Conservation (phyloP, 805 yeast species). For the Ogataea nitratoaversa region DNA sequence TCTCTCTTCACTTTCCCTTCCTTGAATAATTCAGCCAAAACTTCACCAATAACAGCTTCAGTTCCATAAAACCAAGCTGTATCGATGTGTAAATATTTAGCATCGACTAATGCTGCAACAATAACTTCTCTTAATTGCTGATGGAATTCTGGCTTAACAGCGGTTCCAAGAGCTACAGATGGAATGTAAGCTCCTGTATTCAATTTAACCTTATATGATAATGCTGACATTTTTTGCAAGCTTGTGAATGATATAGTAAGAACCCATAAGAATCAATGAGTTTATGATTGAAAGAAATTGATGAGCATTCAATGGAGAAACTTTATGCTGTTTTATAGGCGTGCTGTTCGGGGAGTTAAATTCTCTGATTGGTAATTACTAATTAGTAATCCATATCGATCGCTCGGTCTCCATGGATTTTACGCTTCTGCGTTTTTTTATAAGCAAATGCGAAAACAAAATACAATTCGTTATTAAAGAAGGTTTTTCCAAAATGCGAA, state of each 20-base stretch:
- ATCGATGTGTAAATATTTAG: slow-evolving; percentile 47
- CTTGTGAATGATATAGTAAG: not conserved
- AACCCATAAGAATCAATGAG: too few relatives aligned
- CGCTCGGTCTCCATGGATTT: too few relatives aligned
- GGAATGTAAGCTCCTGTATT: slow-evolving; percentile 67
- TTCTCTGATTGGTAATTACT: too few relatives aligned
- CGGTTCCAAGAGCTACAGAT: slow-evolving; percentile 70
- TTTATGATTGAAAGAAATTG: too few relatives aligned
- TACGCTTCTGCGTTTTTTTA: too few relatives aligned
- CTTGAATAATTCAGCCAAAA: slow-evolving; percentile 42
- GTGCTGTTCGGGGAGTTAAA: too few relatives aligned
- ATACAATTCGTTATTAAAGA: too few relatives aligned
- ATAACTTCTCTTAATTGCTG: slow-evolving; percentile 18
- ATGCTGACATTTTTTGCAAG: slow-evolving; percentile 9
- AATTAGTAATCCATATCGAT: too few relatives aligned
- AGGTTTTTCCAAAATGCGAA: too few relatives aligned
- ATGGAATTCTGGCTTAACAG: slow-evolving; percentile 8
- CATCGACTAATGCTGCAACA: slow-evolving; percentile 29
- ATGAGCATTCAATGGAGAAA: too few relatives aligned
- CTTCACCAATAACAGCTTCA: slow-evolving; percentile 40
- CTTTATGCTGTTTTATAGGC: too few relatives aligned
- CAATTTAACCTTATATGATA: slow-evolving; percentile 33
- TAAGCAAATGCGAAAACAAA: too few relatives aligned
- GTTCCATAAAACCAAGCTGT: slow-evolving; percentile 50
- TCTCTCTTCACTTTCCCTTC: slow-evolving; percentile 46